Percentiles rank a stretch among this genome's conserved stretches.
Conservation (phyloP, 2,329 filamentous ascomycete genomes). For the Purpureocillium takamizusanense region DNA sequence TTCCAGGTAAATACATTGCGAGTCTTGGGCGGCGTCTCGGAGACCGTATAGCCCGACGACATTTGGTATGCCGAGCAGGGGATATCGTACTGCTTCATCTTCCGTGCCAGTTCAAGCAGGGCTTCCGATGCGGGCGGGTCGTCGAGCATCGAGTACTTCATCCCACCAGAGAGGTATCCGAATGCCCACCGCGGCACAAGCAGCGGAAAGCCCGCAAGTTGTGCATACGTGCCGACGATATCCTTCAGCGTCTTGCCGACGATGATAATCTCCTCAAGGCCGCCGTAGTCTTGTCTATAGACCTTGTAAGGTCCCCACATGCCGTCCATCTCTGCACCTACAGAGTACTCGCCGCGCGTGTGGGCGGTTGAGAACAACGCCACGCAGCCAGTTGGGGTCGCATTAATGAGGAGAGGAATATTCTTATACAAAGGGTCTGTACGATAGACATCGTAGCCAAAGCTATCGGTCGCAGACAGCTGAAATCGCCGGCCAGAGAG, state of each 20-base stretch:
- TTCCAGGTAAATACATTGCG: slow-evolving; percentile 47
- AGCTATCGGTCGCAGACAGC: slow-evolving; percentile 57
- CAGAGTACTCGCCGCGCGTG: slow-evolving; percentile 52
- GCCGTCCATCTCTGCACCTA: slow-evolving; percentile 66
- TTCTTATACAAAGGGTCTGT: slow-evolving; percentile 71
- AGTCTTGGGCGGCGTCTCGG: slow-evolving; percentile 55
- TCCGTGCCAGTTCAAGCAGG: slow-evolving; percentile 50
- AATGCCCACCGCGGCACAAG: slow-evolving; percentile 65
- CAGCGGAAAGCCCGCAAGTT: slow-evolving; percentile 58
- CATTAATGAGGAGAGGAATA: slow-evolving; percentile 63
- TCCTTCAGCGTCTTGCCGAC: slow-evolving; percentile 58
- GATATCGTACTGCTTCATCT: slow-evolving; percentile 55
- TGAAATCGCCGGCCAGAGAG: slow-evolving; percentile 57
- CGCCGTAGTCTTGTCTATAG: slow-evolving; percentile 63
- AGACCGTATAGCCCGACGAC: slow-evolving; percentile 64
- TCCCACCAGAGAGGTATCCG: slow-evolving; percentile 60
- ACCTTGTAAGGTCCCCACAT: slow-evolving; percentile 70
- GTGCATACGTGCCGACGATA: slow-evolving; percentile 56
- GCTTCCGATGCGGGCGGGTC: slow-evolving; percentile 45
- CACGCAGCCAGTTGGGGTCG: slow-evolving; percentile 53
- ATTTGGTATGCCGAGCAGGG: slow-evolving; percentile 65
- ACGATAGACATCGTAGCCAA: slow-evolving; percentile 62
- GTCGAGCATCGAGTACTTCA: slow-evolving; percentile 44
- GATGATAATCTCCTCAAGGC: slow-evolving; percentile 62
- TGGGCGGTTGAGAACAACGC: slow-evolving; percentile 62